Base-by-base conservation (phyloP, 2,329 filamentous ascomycete genomes). In the Ampelomyces quisqualis region DNA sequence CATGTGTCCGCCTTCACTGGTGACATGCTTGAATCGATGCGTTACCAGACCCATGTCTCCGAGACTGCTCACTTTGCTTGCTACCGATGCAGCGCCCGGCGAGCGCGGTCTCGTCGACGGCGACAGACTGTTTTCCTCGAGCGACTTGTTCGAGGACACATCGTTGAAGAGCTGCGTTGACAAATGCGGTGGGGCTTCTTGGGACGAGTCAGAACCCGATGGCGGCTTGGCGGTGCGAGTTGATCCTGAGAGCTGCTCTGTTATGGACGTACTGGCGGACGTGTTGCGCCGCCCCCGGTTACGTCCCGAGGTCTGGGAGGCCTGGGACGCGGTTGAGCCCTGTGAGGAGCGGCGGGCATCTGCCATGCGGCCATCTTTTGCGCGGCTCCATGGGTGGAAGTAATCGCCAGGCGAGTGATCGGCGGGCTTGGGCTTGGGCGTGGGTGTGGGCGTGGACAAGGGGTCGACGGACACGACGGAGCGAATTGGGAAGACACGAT, bases 401-500 rank as follows among this genome's bases (percentile, higher is more conserved):
- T 76, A 70, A 38, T 59, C 56, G 31, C 41, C 47, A 11, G 51
- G 49, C 27, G 45, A 43, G 43, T 44, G 28, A 48, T 59, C 32
- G 30, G 44, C 46, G 6, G 46, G 40, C 5, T 50, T 58, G 3
- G 64, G 65, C 4, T 70, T 74, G 2, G 70, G 67, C 8, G 65
- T 68, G 5, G 80, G n/a, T n/a, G n/a, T 58, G 3, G 64, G 65
- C 4, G 70, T 74, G 2, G 70, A 67, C 8, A 65, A 68, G 5
- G 80, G 79, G 53, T 87, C 82, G 27, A 90, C 80, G 5, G 81
- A 86, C 17, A 91, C 75, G 29, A 88, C 83, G n/a, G 86, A 90
- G 34, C 86, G 80, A 21, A 91, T 86, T n/a, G 87, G 87, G 41
- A 87, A 91, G 4, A 91, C 85, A 39, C 85, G 78, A 57, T 90